Base-by-base conservation (phyloP, 768 basidiomycete species). In the Suillus subaureus region DNA sequence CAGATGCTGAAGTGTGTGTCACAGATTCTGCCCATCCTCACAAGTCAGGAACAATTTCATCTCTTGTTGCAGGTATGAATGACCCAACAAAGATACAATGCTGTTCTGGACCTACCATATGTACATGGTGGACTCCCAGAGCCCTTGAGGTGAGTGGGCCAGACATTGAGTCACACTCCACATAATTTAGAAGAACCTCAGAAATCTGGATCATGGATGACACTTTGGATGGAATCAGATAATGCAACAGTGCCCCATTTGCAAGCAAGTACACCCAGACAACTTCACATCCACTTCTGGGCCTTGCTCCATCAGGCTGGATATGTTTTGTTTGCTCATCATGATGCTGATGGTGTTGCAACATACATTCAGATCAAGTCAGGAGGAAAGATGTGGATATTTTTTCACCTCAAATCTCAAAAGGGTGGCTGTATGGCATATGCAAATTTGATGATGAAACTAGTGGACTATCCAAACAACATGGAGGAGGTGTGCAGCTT, bases 141-240 rank as follows among this genome's bases (percentile, higher is more conserved):
- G 4, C 8, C 21, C 9, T 45, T 45, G 43, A 11, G 43, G 43
- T 45, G 4, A 45, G 43, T 8, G 4, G 4, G 0, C 8, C n/a
- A 8, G 0, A 21, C 21, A 11, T 45, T n/a, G 0, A 21, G 2
- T n/a, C 11, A 11, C 5, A 9, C 43, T 45, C 3, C 11, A n/a
- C 4, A 11, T n/a, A 4, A 45, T 9, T 1, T 45, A 9, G 21
- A 9, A 3, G 0, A 0, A 0, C 4, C 8, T 45, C 9, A 45
- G 21, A n/a, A 45, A 45, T 11, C 43, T 45, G 0, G 43, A 45
- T 45, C 43, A 45, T 2, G 43, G 43, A 45, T 0, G 43, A 21
- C 21, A 9, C 6, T 45, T 45, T n/a, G 43, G 43, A 0, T 45
- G 43, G 43, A 45, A 21, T n/a, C 43, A 45, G 21, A 45, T 21